Conservation (phyloP, 352 stramenopile species). For the Labyrinthula sp. region DNA sequence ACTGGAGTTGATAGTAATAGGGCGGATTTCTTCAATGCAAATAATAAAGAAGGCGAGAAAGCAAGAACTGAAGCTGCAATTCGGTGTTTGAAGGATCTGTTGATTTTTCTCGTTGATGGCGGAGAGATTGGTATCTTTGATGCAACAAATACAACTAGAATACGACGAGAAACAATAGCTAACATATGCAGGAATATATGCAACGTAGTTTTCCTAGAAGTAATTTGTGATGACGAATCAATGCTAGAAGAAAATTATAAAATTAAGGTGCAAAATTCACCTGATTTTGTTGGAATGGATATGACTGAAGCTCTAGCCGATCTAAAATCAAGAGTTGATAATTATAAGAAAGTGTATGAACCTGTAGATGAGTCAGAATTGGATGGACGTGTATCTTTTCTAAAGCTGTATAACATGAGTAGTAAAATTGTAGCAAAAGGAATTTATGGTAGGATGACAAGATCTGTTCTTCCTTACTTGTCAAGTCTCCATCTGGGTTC, state of each 20-base stretch:
- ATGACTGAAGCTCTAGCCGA: conserved; percentile 55
- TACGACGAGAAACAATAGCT: conserved; percentile 32
- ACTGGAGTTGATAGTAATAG: neutral
- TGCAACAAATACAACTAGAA: conserved; percentile 63
- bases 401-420: conserved; percentile 31
- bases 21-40: conserved; percentile 53
- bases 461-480: conserved; percentile 21
- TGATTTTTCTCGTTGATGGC: conserved; percentile 42
- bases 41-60: conserved; percentile 48
- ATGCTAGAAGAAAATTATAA: conserved; percentile 57
- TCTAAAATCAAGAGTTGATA: conserved; percentile 8
- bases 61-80: conserved; percentile 54
- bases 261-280: conserved; percentile 30
- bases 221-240: conserved; percentile 59
- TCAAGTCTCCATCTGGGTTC: conserved; percentile 21
- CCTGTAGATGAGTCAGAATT: conserved; percentile 21
- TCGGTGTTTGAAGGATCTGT: conserved; percentile 51
- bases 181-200: conserved; percentile 9
- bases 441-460: conserved; percentile 26
- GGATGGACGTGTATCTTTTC: conserved; percentile 18
- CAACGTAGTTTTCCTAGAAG: conserved; percentile 56
- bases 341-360: conserved; percentile 25
- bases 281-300: conserved; percentile 30
- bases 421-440: conserved; percentile 29
- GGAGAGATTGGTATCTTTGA: conserved; percentile 65